A percentile compares a stretch with the other conserved stretches of the same genome.
These are phyloP conservation scores for Rhypophila decipiens DNA, from an alignment of 495 filamentous ascomycete species.

Conservation along the genomic window DNA sequence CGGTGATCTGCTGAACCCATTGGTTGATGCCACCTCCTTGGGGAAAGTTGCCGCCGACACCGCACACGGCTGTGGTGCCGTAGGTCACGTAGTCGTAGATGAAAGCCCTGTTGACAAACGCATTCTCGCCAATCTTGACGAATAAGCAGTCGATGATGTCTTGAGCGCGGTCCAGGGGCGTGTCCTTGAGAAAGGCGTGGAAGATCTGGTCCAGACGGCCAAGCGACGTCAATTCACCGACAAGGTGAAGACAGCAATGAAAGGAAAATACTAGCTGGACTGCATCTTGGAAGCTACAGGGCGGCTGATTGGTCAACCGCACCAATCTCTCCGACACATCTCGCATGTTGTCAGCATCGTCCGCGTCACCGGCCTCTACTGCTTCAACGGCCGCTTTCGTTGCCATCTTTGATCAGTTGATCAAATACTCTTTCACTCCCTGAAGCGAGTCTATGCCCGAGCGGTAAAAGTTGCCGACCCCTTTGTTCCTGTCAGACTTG, in stretches of 20 bases:
- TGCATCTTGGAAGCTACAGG: background rate
- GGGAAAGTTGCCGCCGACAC: constrained; percentile 1
- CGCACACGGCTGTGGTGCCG: background rate
- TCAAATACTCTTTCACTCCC: background rate
- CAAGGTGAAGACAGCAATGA: constrained; percentile 1
- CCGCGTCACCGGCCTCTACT: background rate
- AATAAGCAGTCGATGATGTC: constrained; percentile 1
- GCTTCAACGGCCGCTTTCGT: background rate
- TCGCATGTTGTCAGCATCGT: background rate
- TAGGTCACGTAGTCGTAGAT: constrained; percentile 2
- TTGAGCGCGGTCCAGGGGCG: background rate
- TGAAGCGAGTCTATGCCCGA: background rate
- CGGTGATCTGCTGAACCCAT: constrained; percentile 2
- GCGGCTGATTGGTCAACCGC: background rate
- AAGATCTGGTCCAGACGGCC: constrained; percentile 2
- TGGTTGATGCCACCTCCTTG: constrained; percentile 3
- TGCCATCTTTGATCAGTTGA: background rate
- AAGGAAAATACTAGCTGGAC: constrained; percentile 2
- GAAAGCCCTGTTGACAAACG: constrained; percentile 1
- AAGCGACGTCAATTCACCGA: background rate
- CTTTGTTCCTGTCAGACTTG: background rate
- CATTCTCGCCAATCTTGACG: constrained; percentile 2
- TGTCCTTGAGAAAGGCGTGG: background rate
- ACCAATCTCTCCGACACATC: background rate
- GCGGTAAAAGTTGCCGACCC: background rate